phyloP scores from a whole-genome alignment of 176 grass and related monocot species.

The Calamus simplicifolius region DNA sequence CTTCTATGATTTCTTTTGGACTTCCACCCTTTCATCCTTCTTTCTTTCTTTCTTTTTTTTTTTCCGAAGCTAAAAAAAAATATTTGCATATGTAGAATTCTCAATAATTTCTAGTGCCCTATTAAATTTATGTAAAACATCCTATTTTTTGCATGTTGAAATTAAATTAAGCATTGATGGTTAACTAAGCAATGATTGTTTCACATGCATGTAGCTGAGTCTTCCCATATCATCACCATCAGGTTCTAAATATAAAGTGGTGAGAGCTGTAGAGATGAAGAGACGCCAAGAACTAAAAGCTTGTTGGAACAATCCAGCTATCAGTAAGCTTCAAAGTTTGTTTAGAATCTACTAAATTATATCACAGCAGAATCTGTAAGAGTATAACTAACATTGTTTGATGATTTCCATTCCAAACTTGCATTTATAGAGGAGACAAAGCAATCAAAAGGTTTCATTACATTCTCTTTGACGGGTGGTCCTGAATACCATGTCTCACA shows the following conservation, averaged over 20 bases:
- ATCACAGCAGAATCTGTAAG: background rate
- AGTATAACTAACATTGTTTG: background rate
- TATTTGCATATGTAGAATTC: too few relatives aligned
- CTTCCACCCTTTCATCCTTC: too few relatives aligned
- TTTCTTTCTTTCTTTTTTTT: too few relatives aligned
- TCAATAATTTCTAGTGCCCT: too few relatives aligned
- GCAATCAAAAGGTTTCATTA: constrained; percentile 29
- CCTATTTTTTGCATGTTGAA: too few relatives aligned
- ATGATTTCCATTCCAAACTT: background rate
- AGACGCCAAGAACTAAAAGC: constrained; percentile 40
- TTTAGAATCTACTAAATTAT: constrained; percentile 1
- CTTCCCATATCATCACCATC: constrained; percentile 17
- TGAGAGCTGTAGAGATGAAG: constrained; percentile 40
- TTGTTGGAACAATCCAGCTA: constrained; percentile 67
- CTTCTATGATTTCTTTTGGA: too few relatives aligned
- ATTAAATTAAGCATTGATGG: too few relatives aligned
- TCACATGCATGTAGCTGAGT: constrained; percentile 19
- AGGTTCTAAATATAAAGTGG: constrained; percentile 14
- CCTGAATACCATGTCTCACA: constrained; percentile 35
- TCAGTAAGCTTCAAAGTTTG: constrained; percentile 30
- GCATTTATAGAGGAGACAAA: constrained; percentile 14
- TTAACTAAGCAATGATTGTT: too few relatives aligned
- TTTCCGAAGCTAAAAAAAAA: too few relatives aligned
- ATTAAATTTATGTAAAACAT: too few relatives aligned
- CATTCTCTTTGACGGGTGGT: constrained; percentile 29